Conservation (phyloP, 306 rosid species). For the Malus asiatica region DNA sequence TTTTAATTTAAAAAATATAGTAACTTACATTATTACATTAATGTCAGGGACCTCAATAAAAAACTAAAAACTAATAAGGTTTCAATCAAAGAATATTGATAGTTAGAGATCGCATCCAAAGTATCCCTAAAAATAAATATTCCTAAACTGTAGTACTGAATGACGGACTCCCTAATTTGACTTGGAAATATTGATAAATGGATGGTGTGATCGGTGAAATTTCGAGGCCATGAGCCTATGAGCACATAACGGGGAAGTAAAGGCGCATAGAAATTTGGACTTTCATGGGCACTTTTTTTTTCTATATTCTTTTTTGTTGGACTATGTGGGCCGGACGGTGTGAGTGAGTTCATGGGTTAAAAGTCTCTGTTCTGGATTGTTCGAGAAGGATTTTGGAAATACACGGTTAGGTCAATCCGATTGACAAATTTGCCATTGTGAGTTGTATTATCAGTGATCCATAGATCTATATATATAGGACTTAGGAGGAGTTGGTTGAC, state of each 20-base stretch:
- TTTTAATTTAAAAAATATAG: no score
- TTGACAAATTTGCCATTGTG: neutral
- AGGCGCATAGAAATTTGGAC: neutral
- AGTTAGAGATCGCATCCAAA: no score
- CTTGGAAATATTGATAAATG: neutral
- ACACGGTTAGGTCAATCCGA: neutral
- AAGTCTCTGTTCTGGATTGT: neutral
- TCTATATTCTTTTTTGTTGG: neutral
- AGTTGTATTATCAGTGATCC: neutral
- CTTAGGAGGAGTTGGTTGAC: neutral
- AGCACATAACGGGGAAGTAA: neutral
- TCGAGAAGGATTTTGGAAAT: neutral
- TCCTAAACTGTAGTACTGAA: fast-evolving
- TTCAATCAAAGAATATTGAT: no score
- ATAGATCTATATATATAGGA: neutral
- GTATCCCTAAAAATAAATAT: fast-evolving
- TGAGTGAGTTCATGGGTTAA: neutral
- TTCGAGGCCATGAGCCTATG: neutral
- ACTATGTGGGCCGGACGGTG: neutral
- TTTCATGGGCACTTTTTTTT: neutral
- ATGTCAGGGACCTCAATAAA: no score
- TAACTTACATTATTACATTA: no score
- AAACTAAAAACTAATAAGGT: no score
- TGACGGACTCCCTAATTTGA: fast-evolving
- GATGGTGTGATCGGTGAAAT: neutral